These are phyloP conservation scores for Guadua angustifolia DNA, from an alignment of 176 grass and related monocot species.

Conservation along the genomic window DNA sequence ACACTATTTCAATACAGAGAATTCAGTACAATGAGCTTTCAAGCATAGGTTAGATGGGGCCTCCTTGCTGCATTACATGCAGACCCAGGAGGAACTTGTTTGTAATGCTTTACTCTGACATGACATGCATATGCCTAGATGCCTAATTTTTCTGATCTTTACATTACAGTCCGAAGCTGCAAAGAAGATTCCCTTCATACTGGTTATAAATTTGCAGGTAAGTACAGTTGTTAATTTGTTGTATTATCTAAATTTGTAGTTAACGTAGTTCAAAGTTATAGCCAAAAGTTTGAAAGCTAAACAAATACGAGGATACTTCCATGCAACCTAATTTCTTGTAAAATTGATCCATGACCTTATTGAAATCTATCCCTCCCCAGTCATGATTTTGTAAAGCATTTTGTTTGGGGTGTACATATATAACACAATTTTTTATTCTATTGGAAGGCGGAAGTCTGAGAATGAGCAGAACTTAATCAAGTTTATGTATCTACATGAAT, in stretches of 20 bases:
- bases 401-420: neutral
- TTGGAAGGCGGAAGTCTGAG: neutral
- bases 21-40: slow-evolving; percentile 11
- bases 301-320: slow-evolving; percentile 5
- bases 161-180: slow-evolving; percentile 81
- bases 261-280: slow-evolving; percentile 10
- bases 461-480: neutral
- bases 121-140: slow-evolving; percentile 31
- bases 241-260: slow-evolving; percentile 29
- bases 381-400: neutral
- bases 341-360: slow-evolving; percentile 14
- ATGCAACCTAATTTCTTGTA: neutral
- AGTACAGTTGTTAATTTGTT: slow-evolving; percentile 27
- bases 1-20: slow-evolving; percentile 14
- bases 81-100: slow-evolving; percentile 7
- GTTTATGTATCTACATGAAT: neutral
- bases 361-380: neutral
- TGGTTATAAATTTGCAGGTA: slow-evolving; percentile 95
- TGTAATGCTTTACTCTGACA: slow-evolving; percentile 15
- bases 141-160: slow-evolving; percentile 34
- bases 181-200: slow-evolving; percentile 86
- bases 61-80: slow-evolving; percentile 21
- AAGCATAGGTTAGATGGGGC: slow-evolving; percentile 14
- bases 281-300: slow-evolving; percentile 16
- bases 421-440: neutral